These are phyloP conservation scores for Penicillium sp. DNA, from an alignment of 2,329 filamentous ascomycete genomes.

Conservation along the genomic window DNA sequence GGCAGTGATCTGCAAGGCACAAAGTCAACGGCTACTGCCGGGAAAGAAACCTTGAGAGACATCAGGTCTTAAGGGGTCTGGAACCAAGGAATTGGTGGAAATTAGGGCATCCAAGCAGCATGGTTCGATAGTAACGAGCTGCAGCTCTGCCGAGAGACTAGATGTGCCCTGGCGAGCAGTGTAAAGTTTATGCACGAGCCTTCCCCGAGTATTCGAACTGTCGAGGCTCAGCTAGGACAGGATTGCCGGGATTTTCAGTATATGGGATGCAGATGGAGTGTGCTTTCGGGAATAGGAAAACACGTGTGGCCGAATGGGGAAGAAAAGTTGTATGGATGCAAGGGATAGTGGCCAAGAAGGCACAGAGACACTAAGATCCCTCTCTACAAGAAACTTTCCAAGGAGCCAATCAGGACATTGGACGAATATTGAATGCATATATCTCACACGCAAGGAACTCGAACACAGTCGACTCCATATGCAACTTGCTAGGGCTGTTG, in stretches of 20 bases:
- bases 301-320: conserved; percentile 18
- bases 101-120: background rate
- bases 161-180: conserved; percentile 5
- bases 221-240: conserved; percentile 2
- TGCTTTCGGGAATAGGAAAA: background rate
- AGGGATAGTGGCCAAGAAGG: conserved; percentile 14
- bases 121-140: conserved; percentile 10
- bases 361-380: conserved; percentile 1
- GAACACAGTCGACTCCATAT: conserved; percentile 15
- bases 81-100: background rate
- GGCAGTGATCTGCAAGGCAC: conserved; percentile 25
- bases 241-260: conserved; percentile 7
- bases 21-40: conserved; percentile 10
- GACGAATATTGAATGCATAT: conserved; percentile 6
- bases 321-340: conserved; percentile 20
- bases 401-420: background rate
- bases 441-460: conserved; percentile 26
- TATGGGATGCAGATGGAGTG: background rate
- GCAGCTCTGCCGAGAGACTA: background rate
- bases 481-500: conserved; percentile 5
- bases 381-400: conserved; percentile 6
- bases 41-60: conserved; percentile 15
- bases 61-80: conserved; percentile 12
- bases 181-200: conserved; percentile 18
- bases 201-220: conserved; percentile 10